Evolutionary conservation across 805 yeast species (phyloP), one percentile per base, ranked within the genome.

Genomic region (Cephaloascus albidus): DNA sequence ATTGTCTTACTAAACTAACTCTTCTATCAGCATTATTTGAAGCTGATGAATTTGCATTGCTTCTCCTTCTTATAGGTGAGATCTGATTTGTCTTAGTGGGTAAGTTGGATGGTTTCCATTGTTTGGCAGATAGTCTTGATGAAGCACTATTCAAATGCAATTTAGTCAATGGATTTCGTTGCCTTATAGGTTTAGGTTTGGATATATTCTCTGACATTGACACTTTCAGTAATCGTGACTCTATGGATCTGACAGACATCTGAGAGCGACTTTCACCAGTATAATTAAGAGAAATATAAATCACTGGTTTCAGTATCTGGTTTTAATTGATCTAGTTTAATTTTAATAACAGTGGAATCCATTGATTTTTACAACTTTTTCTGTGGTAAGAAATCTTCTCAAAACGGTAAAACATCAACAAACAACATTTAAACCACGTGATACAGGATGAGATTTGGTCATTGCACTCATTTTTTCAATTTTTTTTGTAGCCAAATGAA

Each of bases 71-170:
- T 16, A 31, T 16, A 6, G 33, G 33, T 8, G 33, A 31, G 6
- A 31, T n/a, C 14, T 8, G 33, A 14, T 14, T n/a, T 5, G 33
- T 14, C 14, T 16, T 31, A 16, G 33, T 31, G 15, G 33, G 33
- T n/a, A 31, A 8, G 18, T 31, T 31, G 33, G 33, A 31, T 16
- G 33, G 33, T n/a, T 31, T 31, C 33, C 33, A 31, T n/a, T 31
- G 33, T 14, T 31, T 31, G 10, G 33, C 33, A 8, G 33, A 31
- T 31, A 31, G 18, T n/a, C 33, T 31, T n/a, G 33, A 5, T 8
- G 33, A 31, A 8, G 33, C 6, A 23, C 28, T 23, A 16, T 31
- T 31, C 33, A 31, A 31, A 31, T 31, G 33, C 18, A 31, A 16
- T 16, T 31, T 31, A 6, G 33, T 31, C 10, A 31, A n/a, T 8